Conservation (phyloP, 164 flowering plant genomes). For the Tetrastigma voinierianum region DNA sequence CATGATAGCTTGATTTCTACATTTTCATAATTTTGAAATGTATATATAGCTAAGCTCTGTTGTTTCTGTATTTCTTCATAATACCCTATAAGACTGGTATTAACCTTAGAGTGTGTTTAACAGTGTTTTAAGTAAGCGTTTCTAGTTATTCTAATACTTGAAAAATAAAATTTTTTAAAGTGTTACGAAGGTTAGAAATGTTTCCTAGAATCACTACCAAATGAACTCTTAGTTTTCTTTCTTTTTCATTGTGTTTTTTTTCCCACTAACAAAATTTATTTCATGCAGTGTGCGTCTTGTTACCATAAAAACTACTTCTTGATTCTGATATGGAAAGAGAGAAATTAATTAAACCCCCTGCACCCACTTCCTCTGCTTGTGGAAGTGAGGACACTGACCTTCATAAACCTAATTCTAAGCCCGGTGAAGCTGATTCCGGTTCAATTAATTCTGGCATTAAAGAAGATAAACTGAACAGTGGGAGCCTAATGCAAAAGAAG, state of each 20-base stretch:
- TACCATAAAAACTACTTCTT: neutral
- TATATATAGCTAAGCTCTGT: neutral
- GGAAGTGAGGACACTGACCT: slow-evolving; percentile 25
- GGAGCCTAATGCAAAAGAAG: slow-evolving; percentile 11
- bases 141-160: too few relatives aligned
- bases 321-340: slow-evolving; percentile 41
- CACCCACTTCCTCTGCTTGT: slow-evolving; percentile 25
- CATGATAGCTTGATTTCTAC: too few relatives aligned
- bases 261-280: neutral
- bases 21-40: neutral
- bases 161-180: too few relatives aligned
- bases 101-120: too few relatives aligned
- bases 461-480: slow-evolving; percentile 22
- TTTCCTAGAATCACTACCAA: too few relatives aligned
- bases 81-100: neutral
- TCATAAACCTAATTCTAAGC: slow-evolving; percentile 16
- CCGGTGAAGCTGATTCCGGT: slow-evolving; percentile 20
- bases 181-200: too few relatives aligned
- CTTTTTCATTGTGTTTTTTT: too few relatives aligned
- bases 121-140: too few relatives aligned
- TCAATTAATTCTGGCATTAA: slow-evolving; percentile 13
- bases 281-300: slow-evolving; percentile 2
- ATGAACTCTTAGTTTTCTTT: too few relatives aligned
- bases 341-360: slow-evolving; percentile 35
- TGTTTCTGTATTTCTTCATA: neutral